Conservation (phyloP, 352 stramenopile species). For the Discostella stelligera region DNA sequence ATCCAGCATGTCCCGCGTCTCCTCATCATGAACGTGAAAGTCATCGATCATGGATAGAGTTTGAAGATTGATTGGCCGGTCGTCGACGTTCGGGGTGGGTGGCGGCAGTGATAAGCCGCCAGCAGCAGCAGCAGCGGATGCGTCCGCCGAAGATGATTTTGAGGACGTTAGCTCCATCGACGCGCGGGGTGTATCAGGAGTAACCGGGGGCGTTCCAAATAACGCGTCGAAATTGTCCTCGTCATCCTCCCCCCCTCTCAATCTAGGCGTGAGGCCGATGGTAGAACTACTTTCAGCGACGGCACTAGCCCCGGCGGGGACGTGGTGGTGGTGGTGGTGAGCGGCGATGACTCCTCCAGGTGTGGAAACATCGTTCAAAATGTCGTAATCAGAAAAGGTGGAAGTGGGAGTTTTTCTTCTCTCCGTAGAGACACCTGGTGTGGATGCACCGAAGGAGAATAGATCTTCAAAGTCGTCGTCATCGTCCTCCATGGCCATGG, state of each 20-base stretch:
- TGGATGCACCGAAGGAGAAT: slow-evolving; percentile 47
- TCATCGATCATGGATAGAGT: slow-evolving; percentile 39
- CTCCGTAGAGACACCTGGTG: neutral
- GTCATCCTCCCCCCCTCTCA: slow-evolving; percentile 10
- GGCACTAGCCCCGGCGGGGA: neutral
- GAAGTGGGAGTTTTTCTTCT: neutral
- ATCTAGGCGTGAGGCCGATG: slow-evolving; percentile 1
- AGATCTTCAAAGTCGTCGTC: slow-evolving; percentile 57
- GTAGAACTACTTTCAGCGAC: neutral
- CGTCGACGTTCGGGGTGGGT: neutral
- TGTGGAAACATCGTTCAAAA: slow-evolving; percentile 13
- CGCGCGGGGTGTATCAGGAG: slow-evolving; percentile 3
- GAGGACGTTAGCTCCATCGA: neutral
- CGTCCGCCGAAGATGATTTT: neutral
- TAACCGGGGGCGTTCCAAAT: slow-evolving; percentile 37
- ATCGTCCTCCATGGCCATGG: slow-evolving; percentile 20
- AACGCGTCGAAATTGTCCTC: slow-evolving; percentile 45
- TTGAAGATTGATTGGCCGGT: neutral
- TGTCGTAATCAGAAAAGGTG: slow-evolving; percentile 23
- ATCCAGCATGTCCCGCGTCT: slow-evolving; percentile 69
- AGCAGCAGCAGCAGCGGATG: neutral
- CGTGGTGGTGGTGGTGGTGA: neutral
- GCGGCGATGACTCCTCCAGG: neutral
- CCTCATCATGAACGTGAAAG: slow-evolving; percentile 58
- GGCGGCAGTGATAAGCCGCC: neutral